Evolutionary conservation across 257 asterid species (phyloP).

Genomic region (Ophiorrhiza pumila): DNA sequence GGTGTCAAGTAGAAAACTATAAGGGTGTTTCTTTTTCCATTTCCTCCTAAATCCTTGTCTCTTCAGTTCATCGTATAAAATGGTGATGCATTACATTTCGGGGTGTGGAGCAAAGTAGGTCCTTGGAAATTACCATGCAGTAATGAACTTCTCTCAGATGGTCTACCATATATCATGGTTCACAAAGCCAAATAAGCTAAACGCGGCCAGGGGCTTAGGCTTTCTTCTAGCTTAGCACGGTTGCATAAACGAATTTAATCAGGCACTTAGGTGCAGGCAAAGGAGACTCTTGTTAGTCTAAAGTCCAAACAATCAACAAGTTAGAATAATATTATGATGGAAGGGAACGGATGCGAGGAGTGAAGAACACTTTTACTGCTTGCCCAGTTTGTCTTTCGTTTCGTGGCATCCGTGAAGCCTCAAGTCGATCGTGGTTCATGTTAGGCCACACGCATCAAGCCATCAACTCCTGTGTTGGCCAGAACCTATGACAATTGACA

Average conservation of each 20-base stretch:
- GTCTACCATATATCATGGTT: background rate
- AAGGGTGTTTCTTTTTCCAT: background rate
- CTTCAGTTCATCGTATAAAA: background rate
- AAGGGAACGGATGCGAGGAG: background rate
- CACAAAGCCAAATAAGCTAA: background rate
- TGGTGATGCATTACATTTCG: background rate
- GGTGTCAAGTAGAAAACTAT: background rate
- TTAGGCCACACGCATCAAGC: background rate
- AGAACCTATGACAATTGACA: too few species aligned
- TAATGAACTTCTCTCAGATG: background rate
- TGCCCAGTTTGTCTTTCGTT: background rate
- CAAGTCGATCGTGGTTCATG: slow-evolving; percentile 8
- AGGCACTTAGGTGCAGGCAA: background rate
- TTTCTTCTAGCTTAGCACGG: too few species aligned
- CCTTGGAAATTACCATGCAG: background rate
- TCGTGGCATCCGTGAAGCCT: slow-evolving; percentile 15
- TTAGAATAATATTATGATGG: too few species aligned
- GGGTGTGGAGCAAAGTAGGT: background rate
- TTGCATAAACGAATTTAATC: too few species aligned
- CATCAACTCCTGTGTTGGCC: too few species aligned
- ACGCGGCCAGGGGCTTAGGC: too few species aligned
- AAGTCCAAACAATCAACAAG: too few species aligned
- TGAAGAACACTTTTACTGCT: background rate
- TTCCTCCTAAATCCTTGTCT: background rate
- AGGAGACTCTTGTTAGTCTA: too few species aligned